Evolutionary conservation across 2,329 filamentous ascomycete genomes (phyloP), one percentile per base, ranked within the genome.

Genomic region (Phialophora chinensis): DNA sequence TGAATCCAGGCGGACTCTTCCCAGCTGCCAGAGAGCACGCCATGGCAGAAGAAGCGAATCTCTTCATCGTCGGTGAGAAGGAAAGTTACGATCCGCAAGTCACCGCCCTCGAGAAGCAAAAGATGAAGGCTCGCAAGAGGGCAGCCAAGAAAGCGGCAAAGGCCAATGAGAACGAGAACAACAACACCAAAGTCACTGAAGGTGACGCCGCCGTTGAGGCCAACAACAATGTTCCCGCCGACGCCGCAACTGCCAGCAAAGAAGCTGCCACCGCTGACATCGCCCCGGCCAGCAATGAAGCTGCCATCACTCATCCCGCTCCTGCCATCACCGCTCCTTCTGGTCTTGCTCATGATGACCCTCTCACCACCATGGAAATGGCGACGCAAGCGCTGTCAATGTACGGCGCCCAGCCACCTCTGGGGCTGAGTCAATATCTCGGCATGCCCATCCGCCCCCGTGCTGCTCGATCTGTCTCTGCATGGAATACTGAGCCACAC

Each of bases 41-140:
- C 4, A 60, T 50, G 42, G 25, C 57, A 20, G 42, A 23, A 6
- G 38, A 60, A 29, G 17, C 27, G 12, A 60, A 60, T 29, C 42
- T 60, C 29, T 35, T 31, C 42, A 33, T 50, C 38, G 12, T 27
- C 14, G 49, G 25, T 27, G 49, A 52, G 49, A 52, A 12, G 49
- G 49, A 52, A 23, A 52, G 4, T 17, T 27, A 23, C 49, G 25
- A 52, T 27, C 25, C 49, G 10, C 49, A 52, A 27, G 49, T 20
- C 17, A 12, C 20, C 20, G 25, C 20, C 10, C 49, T 23, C 57
- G 47, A 31, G 4, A 53, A 53, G 14, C 47, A 12, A 23, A 25
- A 61, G 49, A 54, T 42, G 59, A 29, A 10, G 11, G 17, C 27
- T 20, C 42, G 42, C 42, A 47, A 60, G 57, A n/a, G 49, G 5